Evolutionary conservation across 305 asterid species (phyloP).

Genomic region (Solanum aculeatissimum): DNA sequence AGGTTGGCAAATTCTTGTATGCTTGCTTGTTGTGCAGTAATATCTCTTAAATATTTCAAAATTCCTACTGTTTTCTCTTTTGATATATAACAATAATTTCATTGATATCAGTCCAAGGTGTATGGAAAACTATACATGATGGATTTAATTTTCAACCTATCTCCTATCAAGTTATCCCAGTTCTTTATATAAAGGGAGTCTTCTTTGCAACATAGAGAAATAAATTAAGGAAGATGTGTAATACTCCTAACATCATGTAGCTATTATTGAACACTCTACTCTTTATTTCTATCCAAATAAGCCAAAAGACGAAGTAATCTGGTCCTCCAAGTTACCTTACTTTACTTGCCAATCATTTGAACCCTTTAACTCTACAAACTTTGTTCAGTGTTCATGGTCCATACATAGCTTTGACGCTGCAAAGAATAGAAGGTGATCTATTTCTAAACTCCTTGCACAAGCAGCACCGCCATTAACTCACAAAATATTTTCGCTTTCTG

Average conservation of each 20-base stretch:
- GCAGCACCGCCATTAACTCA: background rate
- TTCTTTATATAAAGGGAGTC: background rate
- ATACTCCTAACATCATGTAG: background rate
- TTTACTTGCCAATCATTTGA: background rate
- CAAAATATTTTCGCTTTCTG: background rate
- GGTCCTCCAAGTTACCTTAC: background rate
- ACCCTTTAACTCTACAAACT: background rate
- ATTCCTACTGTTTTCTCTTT: background rate
- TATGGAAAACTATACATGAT: background rate
- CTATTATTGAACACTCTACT: background rate
- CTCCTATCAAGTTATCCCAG: background rate
- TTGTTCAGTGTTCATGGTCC: background rate
- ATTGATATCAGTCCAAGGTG: background rate
- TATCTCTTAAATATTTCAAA: background rate
- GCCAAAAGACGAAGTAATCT: background rate
- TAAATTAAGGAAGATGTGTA: background rate
- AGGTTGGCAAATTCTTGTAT: conserved; percentile 37
- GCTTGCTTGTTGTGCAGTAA: background rate
- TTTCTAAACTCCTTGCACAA: background rate
- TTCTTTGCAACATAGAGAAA: background rate
- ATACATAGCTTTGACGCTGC: background rate
- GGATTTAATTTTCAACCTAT: background rate
- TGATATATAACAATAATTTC: background rate
- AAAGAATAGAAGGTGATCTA: background rate
- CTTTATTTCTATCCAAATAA: background rate